These are phyloP conservation scores for Deakozyma indianensis DNA, from an alignment of 805 yeast species.

Conservation along the genomic window DNA sequence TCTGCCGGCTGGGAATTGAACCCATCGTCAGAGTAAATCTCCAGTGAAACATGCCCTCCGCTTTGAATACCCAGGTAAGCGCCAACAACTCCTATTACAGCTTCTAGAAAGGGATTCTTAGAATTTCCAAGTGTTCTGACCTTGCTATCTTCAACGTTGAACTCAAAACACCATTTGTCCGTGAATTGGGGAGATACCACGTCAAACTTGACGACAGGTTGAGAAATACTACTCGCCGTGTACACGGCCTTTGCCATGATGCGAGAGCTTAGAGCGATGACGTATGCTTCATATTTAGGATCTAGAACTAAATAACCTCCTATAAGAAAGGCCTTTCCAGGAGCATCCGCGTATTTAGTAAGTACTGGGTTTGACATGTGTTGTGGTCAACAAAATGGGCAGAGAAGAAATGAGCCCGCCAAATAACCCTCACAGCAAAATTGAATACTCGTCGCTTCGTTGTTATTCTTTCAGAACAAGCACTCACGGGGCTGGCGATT, in stretches of 20 bases:
- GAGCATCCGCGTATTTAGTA: constrained; percentile 42
- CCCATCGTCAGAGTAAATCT: constrained; percentile 68
- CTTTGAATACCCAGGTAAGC: constrained; percentile 31
- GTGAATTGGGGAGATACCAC: constrained; percentile 14
- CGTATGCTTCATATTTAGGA: constrained; percentile 59
- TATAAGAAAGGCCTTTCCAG: constrained; percentile 87
- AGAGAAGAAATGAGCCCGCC: not conserved
- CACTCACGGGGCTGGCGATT: too few species aligned
- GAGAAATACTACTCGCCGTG: constrained; percentile 15
- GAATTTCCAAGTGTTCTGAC: not conserved
- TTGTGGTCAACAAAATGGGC: not conserved
- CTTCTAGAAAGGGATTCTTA: constrained; percentile 61
- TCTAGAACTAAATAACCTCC: constrained; percentile 91
- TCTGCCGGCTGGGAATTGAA: constrained; percentile 61
- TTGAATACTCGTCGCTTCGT: too few species aligned
- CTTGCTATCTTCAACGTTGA: constrained; percentile 1
- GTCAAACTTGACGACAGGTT: constrained; percentile 2
- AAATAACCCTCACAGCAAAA: not conserved
- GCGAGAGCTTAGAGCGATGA: constrained; percentile 75
- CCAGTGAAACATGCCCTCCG: constrained; percentile 3
- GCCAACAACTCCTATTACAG: constrained; percentile 41
- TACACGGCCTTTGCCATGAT: constrained; percentile 57
- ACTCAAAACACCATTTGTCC: constrained; percentile 11
- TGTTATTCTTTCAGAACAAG: too few species aligned
- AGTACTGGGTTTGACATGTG: not conserved